Conservation (phyloP, 2,329 filamentous ascomycete species). For the Diaporthe destruens region DNA sequence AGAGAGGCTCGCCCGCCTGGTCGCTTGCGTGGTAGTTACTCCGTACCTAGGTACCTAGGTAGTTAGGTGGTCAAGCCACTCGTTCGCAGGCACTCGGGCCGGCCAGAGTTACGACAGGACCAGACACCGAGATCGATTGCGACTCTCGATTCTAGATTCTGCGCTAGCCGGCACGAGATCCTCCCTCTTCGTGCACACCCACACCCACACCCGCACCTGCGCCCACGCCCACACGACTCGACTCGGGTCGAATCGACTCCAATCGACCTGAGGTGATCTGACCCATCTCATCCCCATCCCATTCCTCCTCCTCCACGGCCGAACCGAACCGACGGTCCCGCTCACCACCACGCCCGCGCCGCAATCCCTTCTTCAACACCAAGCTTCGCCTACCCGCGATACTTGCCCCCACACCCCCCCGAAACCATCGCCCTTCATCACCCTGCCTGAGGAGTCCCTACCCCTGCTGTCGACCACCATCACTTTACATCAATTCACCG, state of each 20-base stretch:
- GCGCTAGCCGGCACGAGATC: slow-evolving; percentile 29
- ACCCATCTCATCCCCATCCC: slow-evolving; percentile 11
- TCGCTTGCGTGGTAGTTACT: background rate
- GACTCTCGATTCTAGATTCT: slow-evolving; percentile 30
- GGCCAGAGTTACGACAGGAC: slow-evolving; percentile 1
- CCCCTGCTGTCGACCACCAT: slow-evolving; percentile 1
- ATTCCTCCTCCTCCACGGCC: slow-evolving; percentile 25
- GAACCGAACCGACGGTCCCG: slow-evolving; percentile 31
- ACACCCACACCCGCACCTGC: slow-evolving; percentile 5
- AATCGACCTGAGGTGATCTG: slow-evolving; percentile 21
- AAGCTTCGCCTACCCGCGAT: slow-evolving; percentile 22
- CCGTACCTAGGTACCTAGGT: too few species aligned
- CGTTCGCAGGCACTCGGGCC: slow-evolving; percentile 10
- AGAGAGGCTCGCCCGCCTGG: background rate
- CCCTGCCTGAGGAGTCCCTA: background rate
- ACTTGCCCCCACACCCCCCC: background rate
- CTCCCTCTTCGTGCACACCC: slow-evolving; percentile 14
- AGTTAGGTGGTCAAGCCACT: background rate
- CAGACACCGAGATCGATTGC: slow-evolving; percentile 25
- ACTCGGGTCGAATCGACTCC: slow-evolving; percentile 22
- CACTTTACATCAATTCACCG: background rate
- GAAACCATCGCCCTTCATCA: slow-evolving; percentile 6
- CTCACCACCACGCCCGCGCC: slow-evolving; percentile 10
- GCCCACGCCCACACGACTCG: slow-evolving; percentile 16
- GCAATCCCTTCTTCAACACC: slow-evolving; percentile 27